Conservation (phyloP, 441 rosid genomes). For the Codiaeum variegatum region DNA sequence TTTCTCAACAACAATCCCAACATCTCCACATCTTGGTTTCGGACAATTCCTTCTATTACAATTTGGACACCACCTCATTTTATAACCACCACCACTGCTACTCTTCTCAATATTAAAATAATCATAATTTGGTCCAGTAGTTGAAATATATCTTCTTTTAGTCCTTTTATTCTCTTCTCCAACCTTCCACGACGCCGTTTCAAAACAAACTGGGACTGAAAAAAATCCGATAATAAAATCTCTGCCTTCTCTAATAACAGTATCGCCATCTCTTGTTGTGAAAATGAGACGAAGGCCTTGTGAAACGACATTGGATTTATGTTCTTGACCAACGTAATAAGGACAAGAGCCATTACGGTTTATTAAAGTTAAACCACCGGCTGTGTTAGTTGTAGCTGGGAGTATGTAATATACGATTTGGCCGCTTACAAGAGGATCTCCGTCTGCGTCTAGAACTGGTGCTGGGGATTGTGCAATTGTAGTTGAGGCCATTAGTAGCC, state of each 20-base stretch:
- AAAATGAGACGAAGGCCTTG: constrained; percentile 3
- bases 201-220: not conserved
- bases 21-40: constrained; percentile 6
- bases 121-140: not conserved
- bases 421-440: constrained; percentile 14
- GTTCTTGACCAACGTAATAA: not conserved
- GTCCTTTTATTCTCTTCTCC: constrained; percentile 2
- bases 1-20: constrained; percentile 14
- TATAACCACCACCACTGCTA: not conserved
- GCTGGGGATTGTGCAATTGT: constrained; percentile 18
- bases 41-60: not conserved
- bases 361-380: constrained; percentile 8
- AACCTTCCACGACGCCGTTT: constrained; percentile 9
- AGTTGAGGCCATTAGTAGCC: constrained; percentile 13
- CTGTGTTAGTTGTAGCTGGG: constrained; percentile 18
- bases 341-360: constrained; percentile 10
- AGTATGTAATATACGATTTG: constrained; percentile 2
- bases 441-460: constrained; percentile 12
- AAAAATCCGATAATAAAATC: not conserved
- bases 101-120: not conserved
- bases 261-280: constrained; percentile 6
- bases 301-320: not conserved
- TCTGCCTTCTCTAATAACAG: constrained; percentile 12
- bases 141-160: constrained; percentile 10
- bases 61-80: constrained; percentile 15